phyloP scores from a whole-genome alignment of 2,329 filamentous ascomycete species.

The Zymoseptoria ardabiliae region DNA sequence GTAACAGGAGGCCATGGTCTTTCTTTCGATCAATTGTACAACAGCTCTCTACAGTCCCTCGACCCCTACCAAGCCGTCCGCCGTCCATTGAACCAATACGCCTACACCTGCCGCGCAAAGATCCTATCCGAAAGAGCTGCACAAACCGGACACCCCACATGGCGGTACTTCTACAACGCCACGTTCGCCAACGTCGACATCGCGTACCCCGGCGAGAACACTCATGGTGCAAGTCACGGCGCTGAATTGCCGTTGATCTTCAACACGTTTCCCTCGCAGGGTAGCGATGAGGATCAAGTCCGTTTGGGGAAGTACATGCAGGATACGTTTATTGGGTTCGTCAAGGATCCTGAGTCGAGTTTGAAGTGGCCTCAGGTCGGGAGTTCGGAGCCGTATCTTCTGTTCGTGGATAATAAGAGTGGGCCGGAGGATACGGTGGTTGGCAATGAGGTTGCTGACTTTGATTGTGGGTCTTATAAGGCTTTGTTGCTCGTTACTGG shows the following conservation, averaged over 20 bases:
- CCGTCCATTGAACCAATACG: background rate
- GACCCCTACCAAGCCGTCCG: background rate
- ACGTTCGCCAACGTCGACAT: background rate
- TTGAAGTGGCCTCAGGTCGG: background rate
- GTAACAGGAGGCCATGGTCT: background rate
- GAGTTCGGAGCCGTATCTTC: background rate
- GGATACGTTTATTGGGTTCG: background rate
- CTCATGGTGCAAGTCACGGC: background rate
- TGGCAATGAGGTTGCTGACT: background rate
- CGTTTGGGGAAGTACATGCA: background rate
- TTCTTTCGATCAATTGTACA: background rate
- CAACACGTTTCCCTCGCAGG: constrained; percentile 31
- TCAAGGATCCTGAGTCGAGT: background rate
- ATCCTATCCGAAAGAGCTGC: background rate
- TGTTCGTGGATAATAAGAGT: background rate
- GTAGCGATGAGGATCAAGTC: background rate
- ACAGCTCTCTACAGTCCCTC: background rate
- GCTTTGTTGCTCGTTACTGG: background rate
- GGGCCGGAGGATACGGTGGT: background rate
- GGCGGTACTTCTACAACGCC: constrained; percentile 2
- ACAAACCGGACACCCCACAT: background rate
- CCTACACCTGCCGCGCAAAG: background rate
- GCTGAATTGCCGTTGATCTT: background rate
- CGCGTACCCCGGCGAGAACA: background rate
- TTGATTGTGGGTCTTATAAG: background rate